phyloP scores from a whole-genome alignment of 2,329 filamentous ascomycete genomes.

The Arthrobotrys iridis region DNA sequence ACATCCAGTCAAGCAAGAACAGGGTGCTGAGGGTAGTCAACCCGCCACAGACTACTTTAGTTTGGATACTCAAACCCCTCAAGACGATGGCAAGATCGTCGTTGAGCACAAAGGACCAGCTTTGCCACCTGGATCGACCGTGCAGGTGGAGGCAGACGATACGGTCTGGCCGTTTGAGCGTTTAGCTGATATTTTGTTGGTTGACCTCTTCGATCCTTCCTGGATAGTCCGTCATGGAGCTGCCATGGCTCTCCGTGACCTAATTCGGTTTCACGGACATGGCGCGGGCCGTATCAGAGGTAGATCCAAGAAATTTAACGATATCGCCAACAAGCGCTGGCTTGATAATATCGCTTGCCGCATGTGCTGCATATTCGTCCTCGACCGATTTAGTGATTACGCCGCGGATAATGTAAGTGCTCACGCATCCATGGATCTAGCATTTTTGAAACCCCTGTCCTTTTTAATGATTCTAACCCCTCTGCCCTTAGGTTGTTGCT shows the following conservation, averaged over 20 bases:
- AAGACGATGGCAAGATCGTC: conserved; percentile 91
- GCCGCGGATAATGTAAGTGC: conserved; percentile 79
- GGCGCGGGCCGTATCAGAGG: conserved; percentile 82
- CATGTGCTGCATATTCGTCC: conserved; percentile 93
- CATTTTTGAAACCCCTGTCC: not conserved
- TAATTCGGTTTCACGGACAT: conserved; percentile 85
- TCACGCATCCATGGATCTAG: not conserved
- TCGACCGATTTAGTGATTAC: conserved; percentile 97
- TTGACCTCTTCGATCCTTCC: conserved; percentile 90
- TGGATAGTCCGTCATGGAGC: conserved; percentile 98
- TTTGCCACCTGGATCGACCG: conserved; percentile 75
- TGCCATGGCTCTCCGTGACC: conserved; percentile 91
- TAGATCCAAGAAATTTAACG: conserved; percentile 78
- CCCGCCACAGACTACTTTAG: conserved; percentile 83
- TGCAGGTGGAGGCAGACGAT: conserved; percentile 83
- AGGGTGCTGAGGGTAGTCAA: conserved; percentile 69
- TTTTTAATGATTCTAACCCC: not conserved
- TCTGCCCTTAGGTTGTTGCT: conserved; percentile 73
- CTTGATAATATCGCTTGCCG: conserved; percentile 95
- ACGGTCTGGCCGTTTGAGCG: conserved; percentile 93
- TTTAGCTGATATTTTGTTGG: conserved; percentile 89
- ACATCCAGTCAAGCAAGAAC: conserved; percentile 70
- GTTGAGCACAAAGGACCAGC: conserved; percentile 90
- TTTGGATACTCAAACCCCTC: conserved; percentile 78
- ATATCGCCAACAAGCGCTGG: conserved; percentile 82